Evolutionary conservation across 1,284 basidiomycete genomes (phyloP).

Genomic region (Mycena sp.): DNA sequence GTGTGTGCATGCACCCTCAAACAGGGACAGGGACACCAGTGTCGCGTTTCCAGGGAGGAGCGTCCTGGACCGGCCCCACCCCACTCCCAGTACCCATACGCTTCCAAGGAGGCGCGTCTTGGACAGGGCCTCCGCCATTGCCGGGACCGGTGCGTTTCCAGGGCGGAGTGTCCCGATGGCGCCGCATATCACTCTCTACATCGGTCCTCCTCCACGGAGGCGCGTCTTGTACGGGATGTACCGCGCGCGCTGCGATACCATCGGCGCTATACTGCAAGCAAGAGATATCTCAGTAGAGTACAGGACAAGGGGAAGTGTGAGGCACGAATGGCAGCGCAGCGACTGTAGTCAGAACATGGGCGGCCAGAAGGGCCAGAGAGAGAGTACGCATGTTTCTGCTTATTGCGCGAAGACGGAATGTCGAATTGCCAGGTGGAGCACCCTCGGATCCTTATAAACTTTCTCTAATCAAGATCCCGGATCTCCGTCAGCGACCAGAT

Average conservation of each 20-base stretch:
- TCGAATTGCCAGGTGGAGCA: background rate
- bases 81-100: background rate
- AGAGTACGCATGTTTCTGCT: background rate
- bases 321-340: background rate
- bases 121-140: no score
- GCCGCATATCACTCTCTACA: background rate
- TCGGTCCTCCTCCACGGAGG: background rate
- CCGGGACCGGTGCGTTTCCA: background rate
- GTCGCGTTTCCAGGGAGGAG: background rate
- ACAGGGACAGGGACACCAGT: background rate
- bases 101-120: no score
- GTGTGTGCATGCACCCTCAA: no score
- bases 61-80: background rate
- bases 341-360: background rate
- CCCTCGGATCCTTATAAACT: background rate
- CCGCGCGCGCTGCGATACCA: background rate
- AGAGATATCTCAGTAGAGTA: background rate
- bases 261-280: background rate
- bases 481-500: no score
- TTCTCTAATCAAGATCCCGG: background rate
- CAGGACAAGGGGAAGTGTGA: background rate
- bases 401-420: background rate
- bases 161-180: background rate
- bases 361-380: background rate
- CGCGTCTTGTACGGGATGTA: no score